A percentile compares a stretch with the other conserved stretches of the same genome.
phyloP scores from a whole-genome alignment of 768 basidiomycete genomes.

The Agrocybe pediades region DNA sequence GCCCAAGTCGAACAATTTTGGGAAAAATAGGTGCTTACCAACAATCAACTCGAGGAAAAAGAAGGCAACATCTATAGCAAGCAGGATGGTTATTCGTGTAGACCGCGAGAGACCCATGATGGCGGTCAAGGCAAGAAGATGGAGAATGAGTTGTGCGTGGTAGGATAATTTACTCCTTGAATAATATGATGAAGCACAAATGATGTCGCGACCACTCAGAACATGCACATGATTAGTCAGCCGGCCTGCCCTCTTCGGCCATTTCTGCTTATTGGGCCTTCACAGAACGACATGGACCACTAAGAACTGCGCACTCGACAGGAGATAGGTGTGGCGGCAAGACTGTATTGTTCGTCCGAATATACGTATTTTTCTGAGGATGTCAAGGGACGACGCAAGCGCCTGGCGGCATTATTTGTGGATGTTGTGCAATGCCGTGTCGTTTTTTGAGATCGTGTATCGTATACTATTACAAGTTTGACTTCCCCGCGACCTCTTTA shows the following conservation, averaged over 20 bases:
- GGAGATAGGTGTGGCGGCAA: too few relatives aligned
- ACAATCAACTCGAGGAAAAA: slow-evolving; percentile 85
- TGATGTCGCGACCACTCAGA: slow-evolving; percentile 5
- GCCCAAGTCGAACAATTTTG: not conserved
- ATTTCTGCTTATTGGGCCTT: too few relatives aligned
- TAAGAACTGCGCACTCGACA: too few relatives aligned
- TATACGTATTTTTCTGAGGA: too few relatives aligned
- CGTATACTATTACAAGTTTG: not conserved
- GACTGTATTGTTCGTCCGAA: not conserved
- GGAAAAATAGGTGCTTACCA: slow-evolving; percentile 47
- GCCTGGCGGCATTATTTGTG: slow-evolving; percentile 23
- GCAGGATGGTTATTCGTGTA: slow-evolving; percentile 71
- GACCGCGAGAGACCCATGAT: slow-evolving; percentile 62
- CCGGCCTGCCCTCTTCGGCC: too few relatives aligned
- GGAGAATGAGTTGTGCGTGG: not conserved
- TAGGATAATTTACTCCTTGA: slow-evolving; percentile 1
- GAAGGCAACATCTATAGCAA: slow-evolving; percentile 84
- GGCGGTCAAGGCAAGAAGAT: slow-evolving; percentile 3
- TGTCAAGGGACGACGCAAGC: not conserved
- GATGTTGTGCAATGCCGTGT: slow-evolving; percentile 30
- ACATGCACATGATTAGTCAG: slow-evolving; percentile 5
- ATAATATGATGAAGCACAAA: too few relatives aligned
- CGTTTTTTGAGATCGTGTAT: slow-evolving; percentile 13
- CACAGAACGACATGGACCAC: too few relatives aligned
- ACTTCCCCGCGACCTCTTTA: slow-evolving; percentile 7